These are phyloP conservation scores for Rhynchosporium graminicola DNA, from an alignment of 2,329 filamentous ascomycete genomes.

Conservation along the genomic window DNA sequence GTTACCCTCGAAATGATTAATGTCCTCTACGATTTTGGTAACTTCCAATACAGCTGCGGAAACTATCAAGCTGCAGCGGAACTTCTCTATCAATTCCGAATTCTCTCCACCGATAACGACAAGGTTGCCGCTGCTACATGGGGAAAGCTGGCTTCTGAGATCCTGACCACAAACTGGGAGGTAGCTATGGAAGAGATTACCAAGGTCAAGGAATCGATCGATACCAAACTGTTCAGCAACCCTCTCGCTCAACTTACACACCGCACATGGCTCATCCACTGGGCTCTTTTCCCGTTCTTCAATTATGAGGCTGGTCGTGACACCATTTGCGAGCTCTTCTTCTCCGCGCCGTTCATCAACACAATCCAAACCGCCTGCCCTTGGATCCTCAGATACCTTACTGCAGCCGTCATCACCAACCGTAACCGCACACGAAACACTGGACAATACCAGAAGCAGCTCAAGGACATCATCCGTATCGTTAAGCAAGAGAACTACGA, in stretches of 20 bases:
- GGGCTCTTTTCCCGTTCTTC: conserved; percentile 98
- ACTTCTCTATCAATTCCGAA: conserved; percentile 95
- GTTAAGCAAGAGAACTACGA: conserved; percentile 97
- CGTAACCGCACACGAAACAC: conserved; percentile 79
- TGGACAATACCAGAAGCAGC: conserved; percentile 90
- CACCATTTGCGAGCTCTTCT: conserved; percentile 91
- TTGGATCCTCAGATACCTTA: conserved; percentile 93
- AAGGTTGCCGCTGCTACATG: conserved; percentile 94
- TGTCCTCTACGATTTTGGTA: conserved; percentile 90
- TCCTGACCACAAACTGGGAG: conserved; percentile 94
- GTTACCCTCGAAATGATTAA: conserved; percentile 95
- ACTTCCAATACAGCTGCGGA: conserved; percentile 97
- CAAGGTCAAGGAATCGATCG: conserved; percentile 89
- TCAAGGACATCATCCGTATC: conserved; percentile 95
- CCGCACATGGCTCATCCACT: conserved; percentile 97
- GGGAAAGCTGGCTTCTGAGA: conserved; percentile 97
- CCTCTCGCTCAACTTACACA: conserved; percentile 93
- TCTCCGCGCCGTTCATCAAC: conserved; percentile 97
- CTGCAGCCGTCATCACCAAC: conserved; percentile 93
- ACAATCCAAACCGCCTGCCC: conserved; percentile 98
- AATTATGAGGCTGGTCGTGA: conserved; percentile 93
- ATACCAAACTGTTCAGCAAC: conserved; percentile 94
- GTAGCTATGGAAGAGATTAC: conserved; percentile 85
- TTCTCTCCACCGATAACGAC: conserved; percentile 97
- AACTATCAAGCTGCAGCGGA: conserved; percentile 90